phyloP scores from a whole-genome alignment of 1,284 basidiomycete species.

The Trichosporon sp. region DNA sequence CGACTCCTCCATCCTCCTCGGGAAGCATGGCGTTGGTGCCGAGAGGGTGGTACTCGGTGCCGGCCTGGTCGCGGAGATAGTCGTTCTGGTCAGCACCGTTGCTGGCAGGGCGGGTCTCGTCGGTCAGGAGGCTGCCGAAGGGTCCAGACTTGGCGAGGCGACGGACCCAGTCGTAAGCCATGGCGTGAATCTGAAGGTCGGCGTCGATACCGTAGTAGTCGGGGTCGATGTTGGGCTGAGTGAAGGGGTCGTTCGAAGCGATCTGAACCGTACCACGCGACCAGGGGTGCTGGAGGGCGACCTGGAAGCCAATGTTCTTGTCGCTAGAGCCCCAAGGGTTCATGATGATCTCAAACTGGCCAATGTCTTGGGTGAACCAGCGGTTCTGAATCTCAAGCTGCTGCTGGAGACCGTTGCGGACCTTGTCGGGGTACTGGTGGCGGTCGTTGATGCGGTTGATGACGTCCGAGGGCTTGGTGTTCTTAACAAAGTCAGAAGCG shows the following conservation, averaged over 20 bases:
- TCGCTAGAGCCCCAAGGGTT: slow-evolving; percentile 44
- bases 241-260: slow-evolving; percentile 63
- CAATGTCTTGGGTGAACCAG: slow-evolving; percentile 44
- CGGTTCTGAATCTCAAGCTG: slow-evolving; percentile 49
- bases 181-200: slow-evolving; percentile 48
- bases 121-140: slow-evolving; percentile 39
- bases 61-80: slow-evolving; percentile 46
- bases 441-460: slow-evolving; percentile 61
- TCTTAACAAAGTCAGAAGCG: slow-evolving; percentile 57
- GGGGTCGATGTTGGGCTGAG: slow-evolving; percentile 65
- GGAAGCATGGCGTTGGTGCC: slow-evolving; percentile 71
- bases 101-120: slow-evolving; percentile 39
- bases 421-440: slow-evolving; percentile 46
- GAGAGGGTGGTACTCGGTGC: slow-evolving; percentile 63
- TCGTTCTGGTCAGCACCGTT: slow-evolving; percentile 43
- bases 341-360: slow-evolving; percentile 55
- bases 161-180: slow-evolving; percentile 46
- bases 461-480: slow-evolving; percentile 57
- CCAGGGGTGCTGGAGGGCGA: slow-evolving; percentile 56
- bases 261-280: slow-evolving; percentile 59
- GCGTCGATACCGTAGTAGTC: slow-evolving; percentile 61
- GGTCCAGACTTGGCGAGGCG: slow-evolving; percentile 45
- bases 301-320: slow-evolving; percentile 39
- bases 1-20: slow-evolving; percentile 65
- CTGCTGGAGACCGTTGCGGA: slow-evolving; percentile 45